Evolutionary conservation across 495 filamentous ascomycete species (phyloP).

Genomic region (Aspergillus panamensis): DNA sequence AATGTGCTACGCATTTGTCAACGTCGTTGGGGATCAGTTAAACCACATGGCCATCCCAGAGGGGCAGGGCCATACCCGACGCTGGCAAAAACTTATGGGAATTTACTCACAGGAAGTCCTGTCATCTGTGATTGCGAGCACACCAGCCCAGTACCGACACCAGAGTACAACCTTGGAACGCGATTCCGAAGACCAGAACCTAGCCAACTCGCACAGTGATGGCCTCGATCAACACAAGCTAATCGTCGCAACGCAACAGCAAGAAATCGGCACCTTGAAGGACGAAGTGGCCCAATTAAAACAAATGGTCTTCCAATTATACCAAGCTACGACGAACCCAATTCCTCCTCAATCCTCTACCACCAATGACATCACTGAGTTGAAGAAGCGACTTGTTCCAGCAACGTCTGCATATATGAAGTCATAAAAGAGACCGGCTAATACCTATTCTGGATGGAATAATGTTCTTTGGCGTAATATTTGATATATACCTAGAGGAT

Average conservation of each 20-base stretch:
- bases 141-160: constrained; percentile 2
- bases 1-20: constrained; percentile 37
- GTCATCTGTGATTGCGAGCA: constrained; percentile 20
- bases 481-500: constrained; percentile 1
- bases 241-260: constrained; percentile 11
- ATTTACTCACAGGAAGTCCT: constrained; percentile 30
- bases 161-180: neutral
- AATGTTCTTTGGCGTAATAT: neutral
- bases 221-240: neutral
- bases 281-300: constrained; percentile 36
- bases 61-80: constrained; percentile 13
- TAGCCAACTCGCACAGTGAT: neutral
- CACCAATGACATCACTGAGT: constrained; percentile 1
- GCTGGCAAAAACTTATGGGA: constrained; percentile 25
- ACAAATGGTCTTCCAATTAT: constrained; percentile 33
- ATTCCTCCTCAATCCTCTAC: neutral
- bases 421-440: neutral
- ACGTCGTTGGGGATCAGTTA: constrained; percentile 27
- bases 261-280: constrained; percentile 31
- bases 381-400: constrained; percentile 14
- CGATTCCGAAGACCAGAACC: neutral
- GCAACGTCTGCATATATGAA: neutral
- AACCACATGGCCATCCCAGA: constrained; percentile 22
- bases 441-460: neutral
- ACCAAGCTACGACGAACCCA: constrained; percentile 5